A percentile compares a stretch with the other conserved stretches of the same genome.
These are phyloP conservation scores for Fusarium nodosum DNA, from an alignment of 2,329 filamentous ascomycete genomes.

Conservation along the genomic window DNA sequence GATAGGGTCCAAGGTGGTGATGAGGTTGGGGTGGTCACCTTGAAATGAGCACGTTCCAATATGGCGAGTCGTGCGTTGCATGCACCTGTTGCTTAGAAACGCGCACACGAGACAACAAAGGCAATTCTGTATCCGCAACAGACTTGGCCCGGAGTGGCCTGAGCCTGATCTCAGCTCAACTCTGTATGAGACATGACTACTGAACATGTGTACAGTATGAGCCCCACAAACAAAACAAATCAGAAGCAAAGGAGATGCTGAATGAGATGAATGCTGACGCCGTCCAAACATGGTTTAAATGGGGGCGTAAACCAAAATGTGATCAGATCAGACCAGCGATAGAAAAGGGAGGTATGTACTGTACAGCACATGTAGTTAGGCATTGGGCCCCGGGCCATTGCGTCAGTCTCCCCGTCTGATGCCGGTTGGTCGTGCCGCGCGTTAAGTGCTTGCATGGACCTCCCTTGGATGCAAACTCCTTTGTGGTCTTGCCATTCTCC, in stretches of 20 bases:
- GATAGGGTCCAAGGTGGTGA: constrained; percentile 3
- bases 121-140: constrained; percentile 4
- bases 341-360: background rate
- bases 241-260: background rate
- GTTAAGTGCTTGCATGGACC: constrained; percentile 46
- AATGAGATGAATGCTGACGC: constrained; percentile 31
- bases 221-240: constrained; percentile 31
- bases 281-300: constrained; percentile 14
- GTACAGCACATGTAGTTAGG: background rate
- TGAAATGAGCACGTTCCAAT: constrained; percentile 26
- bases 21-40: background rate
- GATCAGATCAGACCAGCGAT: constrained; percentile 18
- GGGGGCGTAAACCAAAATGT: constrained; percentile 7
- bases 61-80: constrained; percentile 29
- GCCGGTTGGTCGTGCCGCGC: constrained; percentile 33
- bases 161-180: constrained; percentile 10
- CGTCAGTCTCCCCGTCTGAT: constrained; percentile 40
- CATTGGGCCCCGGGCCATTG: constrained; percentile 27
- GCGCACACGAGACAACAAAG: constrained; percentile 25
- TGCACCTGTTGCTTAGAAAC: constrained; percentile 24
- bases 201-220: background rate
- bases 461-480: background rate
- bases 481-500: constrained; percentile 1
- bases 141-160: constrained; percentile 9
- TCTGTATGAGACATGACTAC: constrained; percentile 14